phyloP scores from a whole-genome alignment of 2,329 filamentous ascomycete species.

The Diaporthe vexans region DNA sequence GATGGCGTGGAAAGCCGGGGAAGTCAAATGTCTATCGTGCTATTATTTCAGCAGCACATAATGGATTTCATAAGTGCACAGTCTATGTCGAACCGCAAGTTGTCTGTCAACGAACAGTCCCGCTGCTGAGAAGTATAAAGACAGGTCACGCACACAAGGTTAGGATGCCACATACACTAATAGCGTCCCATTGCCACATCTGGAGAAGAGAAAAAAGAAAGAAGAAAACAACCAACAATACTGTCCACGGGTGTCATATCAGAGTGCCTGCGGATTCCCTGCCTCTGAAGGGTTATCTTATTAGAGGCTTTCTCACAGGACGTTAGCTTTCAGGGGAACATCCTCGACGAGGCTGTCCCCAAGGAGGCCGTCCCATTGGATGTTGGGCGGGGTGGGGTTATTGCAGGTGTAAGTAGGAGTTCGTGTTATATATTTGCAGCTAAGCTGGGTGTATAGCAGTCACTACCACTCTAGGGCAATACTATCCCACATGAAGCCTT shows the following conservation, averaged over 20 bases:
- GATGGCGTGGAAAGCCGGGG: background rate
- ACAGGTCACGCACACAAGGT: background rate
- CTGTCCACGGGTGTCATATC: too few relatives aligned
- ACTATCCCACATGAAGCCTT: constrained; percentile 48
- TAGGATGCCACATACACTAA: too few relatives aligned
- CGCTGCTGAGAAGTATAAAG: background rate
- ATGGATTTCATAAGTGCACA: background rate
- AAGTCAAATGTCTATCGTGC: background rate
- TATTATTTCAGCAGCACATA: background rate
- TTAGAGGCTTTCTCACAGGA: too few relatives aligned
- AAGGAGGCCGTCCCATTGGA: too few relatives aligned
- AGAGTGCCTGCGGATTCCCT: too few relatives aligned
- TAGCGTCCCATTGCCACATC: too few relatives aligned
- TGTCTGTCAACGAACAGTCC: background rate
- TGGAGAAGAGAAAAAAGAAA: too few relatives aligned
- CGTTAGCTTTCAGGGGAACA: too few relatives aligned
- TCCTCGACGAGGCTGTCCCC: too few relatives aligned
- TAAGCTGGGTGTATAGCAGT: background rate
- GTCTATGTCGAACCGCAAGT: background rate
- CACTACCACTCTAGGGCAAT: constrained; percentile 47
- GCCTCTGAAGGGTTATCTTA: too few relatives aligned
- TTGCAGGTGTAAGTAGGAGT: background rate
- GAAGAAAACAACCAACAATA: too few relatives aligned
- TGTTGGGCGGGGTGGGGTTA: too few relatives aligned
- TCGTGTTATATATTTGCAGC: background rate